Evolutionary conservation across 1,284 basidiomycete genomes (phyloP), one percentile per base, ranked within the genome.

Genomic region (Schizophyllum commune): DNA sequence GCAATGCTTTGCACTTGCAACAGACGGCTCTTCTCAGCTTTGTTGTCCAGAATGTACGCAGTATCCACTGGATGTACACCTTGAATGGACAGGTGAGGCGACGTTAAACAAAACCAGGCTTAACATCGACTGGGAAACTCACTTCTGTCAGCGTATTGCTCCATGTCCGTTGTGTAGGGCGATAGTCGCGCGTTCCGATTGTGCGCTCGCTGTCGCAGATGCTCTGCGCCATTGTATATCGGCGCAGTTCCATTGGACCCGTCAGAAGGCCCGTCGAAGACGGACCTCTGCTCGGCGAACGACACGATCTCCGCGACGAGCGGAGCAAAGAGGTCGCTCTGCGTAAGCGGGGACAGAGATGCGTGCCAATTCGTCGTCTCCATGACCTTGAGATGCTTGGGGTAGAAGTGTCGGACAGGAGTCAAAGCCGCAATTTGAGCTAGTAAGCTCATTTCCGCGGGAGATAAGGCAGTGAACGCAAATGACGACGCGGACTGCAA

Each of bases 341-440:
- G 75, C 1, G 68, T 56, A 5, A 68, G 57, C 1, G 67, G 55
- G 1, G 72, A 64, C 11, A 75, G 62, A 13, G 58, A 19, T 4
- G 52, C 47, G 13, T n/a, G 9, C 79, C 79, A 80, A 11, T 63
- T 21, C 0, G 76, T 71, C 5, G 65, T 71, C 61, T 79, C 74
- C 79, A 81, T 82, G 4, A 64, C 65, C 39, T 58, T 55, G 2
- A 76, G 68, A 62, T 77, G 70, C 5, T 19, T 5, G 0, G 81
- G 79, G 64, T 80, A 77, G 65, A 71, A 81, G 1, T 55, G 57
- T 13, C 75, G 68, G 0, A 53, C 15, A 0, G 81, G 77, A 7
- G 70, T 72, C 0, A 83, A 64, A 0, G 66, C 56, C 5, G 63
- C 61, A 22, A 83, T 79, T 22, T 68, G 55, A 4, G 57, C 17